Conservation (phyloP, 768 basidiomycete species). For the Cytidiella melzeri region DNA sequence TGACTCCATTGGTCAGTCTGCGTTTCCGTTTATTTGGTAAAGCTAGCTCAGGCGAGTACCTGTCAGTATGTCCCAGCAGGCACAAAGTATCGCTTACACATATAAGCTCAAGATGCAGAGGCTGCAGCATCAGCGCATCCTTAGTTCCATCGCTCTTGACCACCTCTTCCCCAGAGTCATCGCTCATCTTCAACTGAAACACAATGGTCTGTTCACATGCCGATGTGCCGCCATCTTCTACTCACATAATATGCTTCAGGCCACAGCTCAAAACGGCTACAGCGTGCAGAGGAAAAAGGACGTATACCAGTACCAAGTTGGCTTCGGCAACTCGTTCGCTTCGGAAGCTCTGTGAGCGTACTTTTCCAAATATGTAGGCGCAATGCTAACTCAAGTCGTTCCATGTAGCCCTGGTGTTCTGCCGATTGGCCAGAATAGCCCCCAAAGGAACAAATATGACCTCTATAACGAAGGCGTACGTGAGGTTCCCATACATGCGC, state of each 20-base stretch:
- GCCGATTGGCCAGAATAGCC: conserved; percentile 55
- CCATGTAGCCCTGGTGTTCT: conserved; percentile 46
- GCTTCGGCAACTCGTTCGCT: conserved; percentile 25
- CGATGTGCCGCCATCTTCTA: neutral
- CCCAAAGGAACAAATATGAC: conserved; percentile 58
- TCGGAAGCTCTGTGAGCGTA: conserved; percentile 17
- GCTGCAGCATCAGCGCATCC: too few relatives aligned
- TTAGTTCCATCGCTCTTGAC: too few relatives aligned
- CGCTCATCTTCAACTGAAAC: neutral
- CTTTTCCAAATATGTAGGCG: conserved; percentile 7
- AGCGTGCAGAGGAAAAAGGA: conserved; percentile 11
- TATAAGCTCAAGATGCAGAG: too few relatives aligned
- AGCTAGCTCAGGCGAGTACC: too few relatives aligned
- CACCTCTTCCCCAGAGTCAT: too few relatives aligned
- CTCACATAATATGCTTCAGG: neutral
- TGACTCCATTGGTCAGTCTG: too few relatives aligned
- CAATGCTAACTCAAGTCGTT: neutral
- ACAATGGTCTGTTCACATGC: conserved; percentile 5
- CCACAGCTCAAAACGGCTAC: conserved; percentile 9
- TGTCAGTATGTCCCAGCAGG: too few relatives aligned
- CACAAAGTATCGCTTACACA: too few relatives aligned
- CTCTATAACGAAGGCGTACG: conserved; percentile 55
- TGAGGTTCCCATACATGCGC: neutral
- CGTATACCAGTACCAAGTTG: conserved; percentile 25
- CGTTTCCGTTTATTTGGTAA: too few relatives aligned